phyloP scores from a whole-genome alignment of 1,284 basidiomycete genomes.

The Microbotryum saponariae region DNA sequence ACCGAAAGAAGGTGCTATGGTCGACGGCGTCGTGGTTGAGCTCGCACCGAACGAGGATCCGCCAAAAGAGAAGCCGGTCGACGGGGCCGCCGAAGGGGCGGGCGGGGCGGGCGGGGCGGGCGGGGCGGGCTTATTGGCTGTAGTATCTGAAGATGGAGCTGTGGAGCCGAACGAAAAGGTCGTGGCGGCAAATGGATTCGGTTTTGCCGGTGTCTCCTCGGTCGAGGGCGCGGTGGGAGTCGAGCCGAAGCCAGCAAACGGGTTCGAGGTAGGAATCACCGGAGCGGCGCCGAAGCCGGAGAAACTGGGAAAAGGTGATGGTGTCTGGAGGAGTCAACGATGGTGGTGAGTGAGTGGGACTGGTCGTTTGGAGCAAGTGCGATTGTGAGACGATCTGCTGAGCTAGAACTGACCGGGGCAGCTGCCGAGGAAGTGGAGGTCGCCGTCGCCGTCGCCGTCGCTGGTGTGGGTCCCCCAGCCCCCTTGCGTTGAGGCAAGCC shows the following conservation, averaged over 20 bases:
- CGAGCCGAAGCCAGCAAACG: constrained; percentile 20
- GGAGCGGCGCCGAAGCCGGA: not conserved
- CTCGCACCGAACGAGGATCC: constrained; percentile 11
- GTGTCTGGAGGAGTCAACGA: not conserved
- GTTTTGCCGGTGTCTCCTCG: not conserved
- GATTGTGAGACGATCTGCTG: too few species aligned
- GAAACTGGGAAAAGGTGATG: constrained; percentile 11
- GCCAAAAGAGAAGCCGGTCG: constrained; percentile 23
- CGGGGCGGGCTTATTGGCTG: constrained; percentile 10
- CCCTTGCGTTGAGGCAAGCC: constrained; percentile 40
- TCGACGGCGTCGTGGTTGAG: constrained; percentile 3
- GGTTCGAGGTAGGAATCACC: constrained; percentile 4
- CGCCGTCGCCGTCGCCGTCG: constrained; percentile 13
- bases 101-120: too few species aligned
- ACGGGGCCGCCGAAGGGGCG: constrained; percentile 4
- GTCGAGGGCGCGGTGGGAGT: not conserved
- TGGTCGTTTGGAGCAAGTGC: fast-evolving
- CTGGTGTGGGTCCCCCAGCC: constrained; percentile 9
- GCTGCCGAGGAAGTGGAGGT: constrained; percentile 15
- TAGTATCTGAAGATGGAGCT: constrained; percentile 12
- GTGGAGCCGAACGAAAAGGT: constrained; percentile 14
- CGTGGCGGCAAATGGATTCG: constrained; percentile 10
- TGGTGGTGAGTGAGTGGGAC: not conserved
- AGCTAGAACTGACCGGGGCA: constrained; percentile 10
- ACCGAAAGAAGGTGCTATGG: constrained; percentile 18